Evolutionary conservation across 176 grass and related monocot species (phyloP).

Genomic region (Musa itinerans): DNA sequence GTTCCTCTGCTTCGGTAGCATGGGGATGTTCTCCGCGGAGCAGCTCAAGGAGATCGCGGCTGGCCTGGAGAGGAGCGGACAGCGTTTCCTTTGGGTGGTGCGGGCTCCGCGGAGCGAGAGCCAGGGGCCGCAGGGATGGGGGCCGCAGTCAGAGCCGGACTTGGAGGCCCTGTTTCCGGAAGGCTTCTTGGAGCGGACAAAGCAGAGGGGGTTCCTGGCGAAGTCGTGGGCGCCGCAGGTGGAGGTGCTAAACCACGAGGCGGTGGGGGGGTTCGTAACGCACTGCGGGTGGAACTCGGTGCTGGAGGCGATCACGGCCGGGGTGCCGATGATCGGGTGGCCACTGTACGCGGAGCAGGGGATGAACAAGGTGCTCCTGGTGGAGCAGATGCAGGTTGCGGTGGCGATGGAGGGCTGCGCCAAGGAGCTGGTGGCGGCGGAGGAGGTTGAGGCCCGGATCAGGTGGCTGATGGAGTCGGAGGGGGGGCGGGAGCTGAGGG

Average conservation of each 20-base stretch:
- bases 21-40: slow-evolving; percentile 3
- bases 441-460: slow-evolving; percentile 27
- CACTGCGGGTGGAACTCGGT: slow-evolving; percentile 58
- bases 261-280: slow-evolving; percentile 37
- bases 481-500: too few species aligned
- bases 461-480: not conserved
- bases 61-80: slow-evolving; percentile 21
- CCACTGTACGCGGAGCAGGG: slow-evolving; percentile 28
- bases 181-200: slow-evolving; percentile 21
- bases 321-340: slow-evolving; percentile 27
- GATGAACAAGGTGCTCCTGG: slow-evolving; percentile 26
- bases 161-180: slow-evolving; percentile 2
- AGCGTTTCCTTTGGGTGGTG: slow-evolving; percentile 24
- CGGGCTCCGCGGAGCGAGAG: not conserved
- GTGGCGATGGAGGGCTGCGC: slow-evolving; percentile 11
- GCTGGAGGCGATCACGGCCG: slow-evolving; percentile 26
- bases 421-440: not conserved
- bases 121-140: not conserved
- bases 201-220: slow-evolving; percentile 24
- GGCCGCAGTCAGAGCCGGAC: not conserved
- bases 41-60: slow-evolving; percentile 24
- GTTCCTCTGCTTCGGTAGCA: slow-evolving; percentile 4
- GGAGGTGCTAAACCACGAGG: slow-evolving; percentile 17
- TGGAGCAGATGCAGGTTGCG: slow-evolving; percentile 10
- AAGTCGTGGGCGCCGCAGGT: slow-evolving; percentile 51